A percentile compares a stretch with the other conserved stretches of the same genome.
phyloP scores from a whole-genome alignment of 1,139 yeast genomes.

The Sugiyamaella novakii region DNA sequence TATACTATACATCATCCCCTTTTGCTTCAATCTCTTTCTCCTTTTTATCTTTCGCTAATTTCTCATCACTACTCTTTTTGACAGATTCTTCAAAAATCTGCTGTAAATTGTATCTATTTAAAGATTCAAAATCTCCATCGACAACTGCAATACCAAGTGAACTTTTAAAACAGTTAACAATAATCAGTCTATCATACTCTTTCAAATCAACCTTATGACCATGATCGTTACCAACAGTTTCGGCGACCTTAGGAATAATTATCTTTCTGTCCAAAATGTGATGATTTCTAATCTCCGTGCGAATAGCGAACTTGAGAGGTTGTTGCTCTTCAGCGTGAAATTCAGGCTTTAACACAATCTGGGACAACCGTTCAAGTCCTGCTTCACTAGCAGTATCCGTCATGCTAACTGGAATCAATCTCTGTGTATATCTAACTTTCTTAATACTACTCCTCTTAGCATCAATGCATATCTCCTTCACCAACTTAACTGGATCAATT shows the following conservation, averaged over 20 bases:
- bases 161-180: slow-evolving; percentile 81
- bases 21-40: slow-evolving; percentile 73
- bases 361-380: slow-evolving; percentile 62
- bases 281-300: slow-evolving; percentile 77
- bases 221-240: slow-evolving; percentile 65
- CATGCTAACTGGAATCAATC: slow-evolving; percentile 74
- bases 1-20: too few relatives aligned
- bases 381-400: slow-evolving; percentile 74
- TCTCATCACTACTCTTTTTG: slow-evolving; percentile 10
- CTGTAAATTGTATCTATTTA: slow-evolving; percentile 62
- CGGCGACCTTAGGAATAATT: slow-evolving; percentile 72
- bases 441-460: slow-evolving; percentile 51
- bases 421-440: slow-evolving; percentile 65
- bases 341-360: slow-evolving; percentile 62
- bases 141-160: slow-evolving; percentile 52
- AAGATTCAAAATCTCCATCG: slow-evolving; percentile 54
- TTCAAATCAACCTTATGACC: slow-evolving; percentile 82
- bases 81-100: slow-evolving; percentile 51
- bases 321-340: slow-evolving; percentile 59
- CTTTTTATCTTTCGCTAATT: background rate
- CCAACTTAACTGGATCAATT: slow-evolving; percentile 72
- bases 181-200: slow-evolving; percentile 70
- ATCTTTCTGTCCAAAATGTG: slow-evolving; percentile 67
- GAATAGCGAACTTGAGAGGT: slow-evolving; percentile 70
- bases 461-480: slow-evolving; percentile 63